These are phyloP conservation scores for Ichthyophthirius multifiliis DNA, from an alignment of 169 alveolate species.

Conservation along the genomic window DNA sequence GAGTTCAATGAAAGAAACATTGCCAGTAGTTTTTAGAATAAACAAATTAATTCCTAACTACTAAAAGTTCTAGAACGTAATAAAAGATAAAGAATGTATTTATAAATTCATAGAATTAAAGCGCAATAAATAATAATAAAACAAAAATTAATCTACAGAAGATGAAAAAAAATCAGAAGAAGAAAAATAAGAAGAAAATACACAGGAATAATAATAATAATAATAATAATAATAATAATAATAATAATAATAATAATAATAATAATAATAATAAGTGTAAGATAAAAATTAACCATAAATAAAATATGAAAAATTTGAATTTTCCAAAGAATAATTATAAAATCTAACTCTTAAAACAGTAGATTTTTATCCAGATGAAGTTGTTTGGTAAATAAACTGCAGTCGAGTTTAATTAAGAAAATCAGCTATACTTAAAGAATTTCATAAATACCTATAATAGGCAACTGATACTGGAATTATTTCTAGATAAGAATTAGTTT, in stretches of 20 bases:
- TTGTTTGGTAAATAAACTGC: slow-evolving; percentile 54
- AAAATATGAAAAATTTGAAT: slow-evolving; percentile 29
- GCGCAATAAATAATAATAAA: slow-evolving; percentile 28
- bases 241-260: too few relatives aligned
- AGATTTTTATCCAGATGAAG: slow-evolving; percentile 48
- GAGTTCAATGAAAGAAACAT: slow-evolving; percentile 43
- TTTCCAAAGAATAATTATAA: slow-evolving; percentile 19
- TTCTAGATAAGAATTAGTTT: slow-evolving; percentile 94
- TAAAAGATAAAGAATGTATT: slow-evolving; percentile 31
- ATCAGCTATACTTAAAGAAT: slow-evolving; percentile 47
- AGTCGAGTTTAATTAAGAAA: slow-evolving; percentile 66
- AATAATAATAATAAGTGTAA: too few relatives aligned
- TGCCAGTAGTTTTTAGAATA: slow-evolving; percentile 75
- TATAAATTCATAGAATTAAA: not conserved
- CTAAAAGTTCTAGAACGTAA: slow-evolving; percentile 16
- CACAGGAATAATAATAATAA: not conserved
- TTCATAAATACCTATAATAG: slow-evolving; percentile 66
- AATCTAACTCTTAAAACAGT: slow-evolving; percentile 21
- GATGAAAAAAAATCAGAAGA: slow-evolving; percentile 32
- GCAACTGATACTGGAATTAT: slow-evolving; percentile 91
- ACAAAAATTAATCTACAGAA: slow-evolving; percentile 28
- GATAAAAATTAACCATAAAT: too few relatives aligned
- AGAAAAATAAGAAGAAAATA: slow-evolving; percentile 26
- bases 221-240: slow-evolving; percentile 30
- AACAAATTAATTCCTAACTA: slow-evolving; percentile 48